Evolutionary conservation across 2,329 filamentous ascomycete species (phyloP), one percentile per base, ranked within the genome.

Genomic region (Neonectria neomacrospora): DNA sequence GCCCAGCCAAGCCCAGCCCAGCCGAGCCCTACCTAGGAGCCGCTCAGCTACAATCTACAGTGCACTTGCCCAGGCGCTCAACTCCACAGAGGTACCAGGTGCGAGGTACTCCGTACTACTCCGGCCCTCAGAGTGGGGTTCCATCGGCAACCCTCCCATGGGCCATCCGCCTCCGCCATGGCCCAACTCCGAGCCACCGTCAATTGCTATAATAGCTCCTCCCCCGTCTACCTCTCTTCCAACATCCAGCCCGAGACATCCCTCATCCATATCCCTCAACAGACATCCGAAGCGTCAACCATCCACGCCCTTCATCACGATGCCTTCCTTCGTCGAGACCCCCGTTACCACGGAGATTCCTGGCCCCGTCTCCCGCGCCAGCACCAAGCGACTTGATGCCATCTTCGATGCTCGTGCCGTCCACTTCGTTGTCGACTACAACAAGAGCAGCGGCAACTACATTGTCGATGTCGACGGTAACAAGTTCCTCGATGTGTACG

Each of bases 371-470:
- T 80, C 79, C 66, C 77, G 76, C 75, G 77, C 78, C 60, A 75
- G 74, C 61, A 69, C 76, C 54, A 75, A 80, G 72, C 72, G 83
- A 65, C 77, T 86, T 47, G 78, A 84, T 65, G 74, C 77, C 54
- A 78, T 86, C 65, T 86, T 85, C 64, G 84, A 86, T 71, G 82
- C 82, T 34, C 79, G 84, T 50, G 83, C 81, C 58, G 78, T 85
- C 59, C 81, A 85, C 75, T 84, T 85, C 72, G 79, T 85, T 56
- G 83, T 82, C 57, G 80, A 86, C 72, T 86, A 86, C 67, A 75
- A 82, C 53, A 81, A 85, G 77, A 84, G 82, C 72, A 72, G 78
- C 47, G 84, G 83, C 56, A 86, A 85, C 75, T 86, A 86, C 74
- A 81, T 84, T 64, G 79, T 81, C 56, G 82, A 85, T 69, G 79